Base-by-base conservation (phyloP, 192 early-diverging fungal species). In the Pilobolus umbonatus region DNA sequence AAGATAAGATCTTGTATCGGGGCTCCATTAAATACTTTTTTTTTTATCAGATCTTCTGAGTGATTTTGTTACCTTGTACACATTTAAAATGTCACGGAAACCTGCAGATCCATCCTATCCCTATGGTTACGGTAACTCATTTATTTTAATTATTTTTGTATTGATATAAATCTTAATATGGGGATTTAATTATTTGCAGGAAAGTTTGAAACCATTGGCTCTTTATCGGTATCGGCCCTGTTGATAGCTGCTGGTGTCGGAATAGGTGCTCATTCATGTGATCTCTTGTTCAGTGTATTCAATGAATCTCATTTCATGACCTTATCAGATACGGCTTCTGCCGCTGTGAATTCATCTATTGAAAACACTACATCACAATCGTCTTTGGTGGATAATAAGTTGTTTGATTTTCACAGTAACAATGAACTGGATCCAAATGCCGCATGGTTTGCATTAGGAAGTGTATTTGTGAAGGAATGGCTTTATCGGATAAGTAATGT, bases 61-160 rank as follows among this genome's bases (percentile, higher is more conserved):
- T 53, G 90, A 93, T 60, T 63, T 88, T 39, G 89, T 90, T 4
- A 89, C 90, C 24, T 64, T 93, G 17, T 89, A 85, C 56, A 79
- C 87, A 14, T 90, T 85, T 59, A 74, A 77, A 42, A 80, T 78
- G 61, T 87, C 90, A 36, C 68, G 90, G 45, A 65, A 65, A 57
- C 69, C 74, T 1, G 69, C 81, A 3, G 84, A 90, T 63, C 54
- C 46, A 15, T 54, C 60, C 12, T 84, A 85, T 65, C 90, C 90
- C 24, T 90, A 79, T 58, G 87, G 85, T 15, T 83, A 84, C 62
- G 82, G 81, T n/a, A n/a, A n/a, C n/a, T n/a, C n/a, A n/a, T n/a
- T 30, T 69, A 53, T n/a, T 22, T 45, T n/a, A n/a, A n/a, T 53
- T 53, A 29, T 53, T 53, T 53, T 53, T 53, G 7, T 53, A 42